Conservation (phyloP, 441 rosid genomes). For the Sinapis alba region DNA sequence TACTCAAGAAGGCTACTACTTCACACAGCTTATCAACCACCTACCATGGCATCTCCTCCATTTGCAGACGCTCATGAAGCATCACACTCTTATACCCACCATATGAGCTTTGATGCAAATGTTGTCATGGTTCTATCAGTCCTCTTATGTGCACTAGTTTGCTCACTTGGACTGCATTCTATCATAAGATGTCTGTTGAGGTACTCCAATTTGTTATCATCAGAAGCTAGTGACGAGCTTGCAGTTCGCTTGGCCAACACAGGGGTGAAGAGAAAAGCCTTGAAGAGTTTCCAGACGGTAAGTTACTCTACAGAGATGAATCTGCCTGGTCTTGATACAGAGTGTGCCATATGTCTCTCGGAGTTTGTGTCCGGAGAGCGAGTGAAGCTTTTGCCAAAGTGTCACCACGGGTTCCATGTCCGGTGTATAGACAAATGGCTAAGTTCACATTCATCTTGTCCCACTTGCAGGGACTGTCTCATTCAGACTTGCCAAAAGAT, state of each 20-base stretch:
- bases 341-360: conserved; percentile 41
- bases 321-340: conserved; percentile 35
- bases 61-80: conserved; percentile 22
- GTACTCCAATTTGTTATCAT: conserved; percentile 31
- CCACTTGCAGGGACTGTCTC: conserved; percentile 44
- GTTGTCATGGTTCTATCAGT: conserved; percentile 55
- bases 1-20: conserved; percentile 70
- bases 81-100: conserved; percentile 19
- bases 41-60: conserved; percentile 42
- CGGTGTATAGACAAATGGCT: conserved; percentile 44
- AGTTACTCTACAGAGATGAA: conserved; percentile 46
- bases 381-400: conserved; percentile 41
- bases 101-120: conserved; percentile 47
- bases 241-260: conserved; percentile 44
- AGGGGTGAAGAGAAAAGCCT: conserved; percentile 57
- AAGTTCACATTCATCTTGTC: conserved; percentile 41
- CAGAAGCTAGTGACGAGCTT: conserved; percentile 30
- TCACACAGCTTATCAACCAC: conserved; percentile 38
- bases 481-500: conserved; percentile 41
- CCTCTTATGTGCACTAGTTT: conserved; percentile 54
- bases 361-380: conserved; percentile 38
- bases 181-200: conserved; percentile 48
- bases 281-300: conserved; percentile 55
- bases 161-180: conserved; percentile 53
- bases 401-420: conserved; percentile 41